Evolutionary conservation across 257 asterid species (phyloP), one percentile per base, ranked within the genome.

Genomic region (Salvia splendens): DNA sequence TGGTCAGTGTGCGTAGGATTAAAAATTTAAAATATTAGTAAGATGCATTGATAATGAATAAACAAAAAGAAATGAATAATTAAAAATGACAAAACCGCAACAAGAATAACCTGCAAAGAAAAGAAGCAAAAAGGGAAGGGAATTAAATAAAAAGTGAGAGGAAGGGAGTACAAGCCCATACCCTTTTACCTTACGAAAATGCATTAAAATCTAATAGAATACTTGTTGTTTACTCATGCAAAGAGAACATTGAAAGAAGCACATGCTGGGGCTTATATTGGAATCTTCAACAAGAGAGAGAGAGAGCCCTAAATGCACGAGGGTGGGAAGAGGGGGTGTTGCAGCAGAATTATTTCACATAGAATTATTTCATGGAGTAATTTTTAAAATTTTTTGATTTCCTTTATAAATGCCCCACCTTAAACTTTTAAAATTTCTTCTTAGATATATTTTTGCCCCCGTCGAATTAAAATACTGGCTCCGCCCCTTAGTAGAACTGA

Each of bases 41-140:
- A 20, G 24, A 20, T 20, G 24, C 1, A 52, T 38, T 38, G 43
- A 7, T 40, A 40, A 40, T 7, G 8, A 40, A 40, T 1, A 15
- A 49, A 53, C 8, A 54, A n/a, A 3, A 43, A 36, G 30, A 46
- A 48, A n/a, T 16, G 30, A 5, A 9, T 0, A 17, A 15, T 15
- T 36, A 6, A 9, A 32, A 35, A 63, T 24, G 75, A 62, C 77
- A 78, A 85, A 81, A 79, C 82, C 77, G 71, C 82, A 85, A 85
- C 89, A 89, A 68, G 89, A 92, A 85, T 78, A 92, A 79, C 98
- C 95, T 89, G 95, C 86, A 76, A 80, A 78, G 30, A 72, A 51
- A 3, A 12, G 3, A 48, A 81, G 80, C 83, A 16, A 82, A 76
- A 85, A 81, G 4, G 75, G 92, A 79, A 82, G 46, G 30, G 78